A percentile compares a stretch with the other conserved stretches of the same genome.
These are phyloP conservation scores for Plasmodium gonderi DNA, from an alignment of 169 alveolate species.

Conservation along the genomic window DNA sequence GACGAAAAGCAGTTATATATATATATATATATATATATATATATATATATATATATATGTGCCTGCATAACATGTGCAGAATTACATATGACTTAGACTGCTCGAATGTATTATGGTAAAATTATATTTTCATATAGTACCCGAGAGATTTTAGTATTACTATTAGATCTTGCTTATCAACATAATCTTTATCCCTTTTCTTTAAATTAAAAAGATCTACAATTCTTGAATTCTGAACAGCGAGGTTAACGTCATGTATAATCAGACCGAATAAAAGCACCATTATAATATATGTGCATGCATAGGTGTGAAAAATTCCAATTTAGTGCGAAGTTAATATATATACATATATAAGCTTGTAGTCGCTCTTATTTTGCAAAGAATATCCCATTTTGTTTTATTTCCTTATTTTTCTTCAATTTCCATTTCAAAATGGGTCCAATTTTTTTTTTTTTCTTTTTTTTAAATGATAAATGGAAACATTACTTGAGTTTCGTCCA, in stretches of 20 bases:
- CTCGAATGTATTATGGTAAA: neutral
- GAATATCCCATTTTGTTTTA: neutral
- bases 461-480: neutral
- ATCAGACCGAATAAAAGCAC: neutral
- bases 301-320: neutral
- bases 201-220: conserved; percentile 60
- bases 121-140: neutral
- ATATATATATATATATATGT: too few species aligned
- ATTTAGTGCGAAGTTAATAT: neutral
- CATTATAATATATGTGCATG: neutral
- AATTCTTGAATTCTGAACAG: conserved; percentile 36
- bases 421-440: too few species aligned
- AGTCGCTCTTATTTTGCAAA: neutral
- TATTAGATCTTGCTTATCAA: conserved; percentile 66
- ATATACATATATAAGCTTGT: neutral
- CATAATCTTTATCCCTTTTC: conserved; percentile 22
- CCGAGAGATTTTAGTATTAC: conserved; percentile 61
- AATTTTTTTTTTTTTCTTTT: neutral
- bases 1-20: too few species aligned
- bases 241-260: neutral
- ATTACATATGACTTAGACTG: neutral
- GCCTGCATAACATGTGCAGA: too few species aligned
- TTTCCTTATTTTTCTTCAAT: neutral
- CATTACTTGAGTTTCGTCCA: conserved; percentile 35
- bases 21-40: too few species aligned